These are phyloP conservation scores for Cicer arietinum DNA, from an alignment of 306 rosid species.

Conservation along the genomic window DNA sequence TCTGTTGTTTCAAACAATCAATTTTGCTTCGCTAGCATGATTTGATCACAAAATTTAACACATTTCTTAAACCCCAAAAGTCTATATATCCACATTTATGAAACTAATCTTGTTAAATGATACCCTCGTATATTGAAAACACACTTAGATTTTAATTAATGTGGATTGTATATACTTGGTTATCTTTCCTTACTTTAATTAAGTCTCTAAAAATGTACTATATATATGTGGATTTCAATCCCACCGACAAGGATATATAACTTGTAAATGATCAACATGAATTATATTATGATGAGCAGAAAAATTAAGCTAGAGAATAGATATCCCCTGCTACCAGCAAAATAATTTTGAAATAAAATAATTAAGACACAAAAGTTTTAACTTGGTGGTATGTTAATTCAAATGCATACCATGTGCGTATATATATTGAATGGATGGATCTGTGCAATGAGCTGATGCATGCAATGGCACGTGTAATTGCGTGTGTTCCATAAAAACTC, in stretches of 20 bases:
- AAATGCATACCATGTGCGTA: constrained; percentile 1
- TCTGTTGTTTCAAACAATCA: not conserved
- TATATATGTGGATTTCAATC: not conserved
- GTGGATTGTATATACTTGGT: not conserved
- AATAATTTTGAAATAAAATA: too few species aligned
- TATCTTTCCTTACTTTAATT: not conserved
- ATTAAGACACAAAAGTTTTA: too few species aligned
- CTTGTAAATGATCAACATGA: too few species aligned
- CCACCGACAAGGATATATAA: not conserved
- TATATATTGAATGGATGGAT: not conserved
- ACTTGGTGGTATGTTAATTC: constrained; percentile 12
- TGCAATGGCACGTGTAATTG: constrained; percentile 43
- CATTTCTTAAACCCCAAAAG: constrained; percentile 9
- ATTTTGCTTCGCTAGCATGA: not conserved
- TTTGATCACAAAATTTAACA: not conserved
- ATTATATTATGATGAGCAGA: too few species aligned
- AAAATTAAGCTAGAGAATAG: too few species aligned
- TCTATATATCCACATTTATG: not conserved
- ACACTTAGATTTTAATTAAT: not conserved
- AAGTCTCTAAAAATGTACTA: not conserved
- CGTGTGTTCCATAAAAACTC: constrained; percentile 27
- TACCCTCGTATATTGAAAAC: not conserved
- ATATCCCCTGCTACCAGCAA: too few species aligned
- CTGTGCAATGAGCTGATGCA: constrained; percentile 2
- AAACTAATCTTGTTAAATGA: not conserved